A percentile compares a stretch with the other conserved stretches of the same genome.
Evolutionary conservation across 768 basidiomycete genomes (phyloP).

Genomic region (Russula dissimulans): DNA sequence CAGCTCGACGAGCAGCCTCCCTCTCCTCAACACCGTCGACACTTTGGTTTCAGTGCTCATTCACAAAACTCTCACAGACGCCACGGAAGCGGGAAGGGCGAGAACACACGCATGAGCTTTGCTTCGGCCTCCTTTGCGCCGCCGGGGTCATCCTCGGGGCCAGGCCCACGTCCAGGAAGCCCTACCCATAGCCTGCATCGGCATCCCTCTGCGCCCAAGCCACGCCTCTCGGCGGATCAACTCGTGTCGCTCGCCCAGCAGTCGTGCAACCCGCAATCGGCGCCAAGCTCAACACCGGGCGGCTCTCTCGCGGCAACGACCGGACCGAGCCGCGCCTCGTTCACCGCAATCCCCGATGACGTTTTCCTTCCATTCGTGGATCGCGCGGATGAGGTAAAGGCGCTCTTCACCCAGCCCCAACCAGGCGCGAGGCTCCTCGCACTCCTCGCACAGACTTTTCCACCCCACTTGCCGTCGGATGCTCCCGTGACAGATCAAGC

Average conservation of each 20-base stretch:
- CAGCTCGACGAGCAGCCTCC: constrained; percentile 32
- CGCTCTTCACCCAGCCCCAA: constrained; percentile 47
- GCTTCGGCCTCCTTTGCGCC: constrained; percentile 56
- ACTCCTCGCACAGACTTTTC: constrained; percentile 62
- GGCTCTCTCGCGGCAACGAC: constrained; percentile 16
- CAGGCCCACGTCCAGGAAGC: constrained; percentile 22
- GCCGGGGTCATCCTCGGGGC: constrained; percentile 20
- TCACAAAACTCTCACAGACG: constrained; percentile 23
- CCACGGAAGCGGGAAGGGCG: constrained; percentile 24
- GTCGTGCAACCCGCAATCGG: constrained; percentile 38
- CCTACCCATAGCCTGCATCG: constrained; percentile 31
- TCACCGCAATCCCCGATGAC: constrained; percentile 67
- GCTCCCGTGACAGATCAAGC: constrained; percentile 23
- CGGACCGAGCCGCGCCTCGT: constrained; percentile 39
- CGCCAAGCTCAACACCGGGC: constrained; percentile 22
- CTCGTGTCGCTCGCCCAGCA: constrained; percentile 64
- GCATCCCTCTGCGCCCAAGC: constrained; percentile 34
- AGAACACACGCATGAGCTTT: constrained; percentile 42
- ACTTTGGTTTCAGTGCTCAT: constrained; percentile 22
- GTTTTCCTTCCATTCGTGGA: constrained; percentile 83
- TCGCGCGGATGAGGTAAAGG: constrained; percentile 63
- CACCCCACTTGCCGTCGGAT: constrained; percentile 23
- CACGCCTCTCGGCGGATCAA: constrained; percentile 54
- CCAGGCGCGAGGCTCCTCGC: constrained; percentile 66
- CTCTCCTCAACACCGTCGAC: constrained; percentile 23